Base-by-base conservation (phyloP, 176 grass and related monocot species). In the Echinochloa phyllopogon region DNA sequence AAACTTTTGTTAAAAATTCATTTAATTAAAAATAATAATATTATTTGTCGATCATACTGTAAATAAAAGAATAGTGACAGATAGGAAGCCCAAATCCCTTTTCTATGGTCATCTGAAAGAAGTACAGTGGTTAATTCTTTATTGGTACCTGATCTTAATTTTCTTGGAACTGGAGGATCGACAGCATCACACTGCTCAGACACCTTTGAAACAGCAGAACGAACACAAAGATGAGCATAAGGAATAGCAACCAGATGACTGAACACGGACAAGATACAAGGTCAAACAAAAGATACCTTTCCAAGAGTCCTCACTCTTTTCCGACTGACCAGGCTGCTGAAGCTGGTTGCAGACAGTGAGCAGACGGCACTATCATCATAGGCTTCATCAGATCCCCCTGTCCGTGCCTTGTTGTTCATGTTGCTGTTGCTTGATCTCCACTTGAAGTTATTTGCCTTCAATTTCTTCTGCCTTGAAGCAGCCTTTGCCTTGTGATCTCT, bases 101-200 rank as follows among this genome's bases (percentile, higher is more conserved):
- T 49, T 51, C 57, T 47, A 16, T 4, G 40, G 40, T 33, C 77
- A 37, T 83, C 18, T 13, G 33, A 59, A 80, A 59, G 57, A 90
- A 75, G 12, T 42, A 66, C n/a, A 77, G n/a, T 49, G 4, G 50
- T 60, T 83, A 69, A 45, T 24, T 33, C 29, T 33, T 33, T 33
- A 33, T 33, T n/a, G 65, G 41, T 95, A 95, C 93, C 90, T 88
- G 93, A 95, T 90, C 93, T 90, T 45, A 95, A 65, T 88, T 90
- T 95, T 79, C 93, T 92, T 44, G 93, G 93, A 75, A 95, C 88
- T n/a, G 60, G 83, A 65, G 90, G 93, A 84, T 92, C 82, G 20
- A 75, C 72, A 67, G 80, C 36, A 84, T 92, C 79, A 68, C 86
- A 81, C 52, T 60, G 86, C 80, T 82, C 90, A 72, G 52, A 51